Conservation (phyloP, 768 basidiomycete genomes). For the Boletus barrowsii region DNA sequence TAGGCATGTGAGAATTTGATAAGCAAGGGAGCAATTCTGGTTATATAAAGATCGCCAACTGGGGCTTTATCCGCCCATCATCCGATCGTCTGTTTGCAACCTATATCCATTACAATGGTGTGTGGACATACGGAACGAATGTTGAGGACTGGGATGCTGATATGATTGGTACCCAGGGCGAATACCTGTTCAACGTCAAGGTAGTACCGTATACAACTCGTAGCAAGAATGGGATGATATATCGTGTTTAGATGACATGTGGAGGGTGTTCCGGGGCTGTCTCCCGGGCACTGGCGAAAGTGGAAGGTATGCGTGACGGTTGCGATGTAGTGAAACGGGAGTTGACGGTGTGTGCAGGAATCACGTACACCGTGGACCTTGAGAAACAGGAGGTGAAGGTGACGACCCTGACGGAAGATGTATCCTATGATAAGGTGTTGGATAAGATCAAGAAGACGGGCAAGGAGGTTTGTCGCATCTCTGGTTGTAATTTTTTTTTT, state of each 20-base stretch:
- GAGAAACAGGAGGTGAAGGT: constrained; percentile 74
- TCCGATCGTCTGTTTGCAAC: neutral
- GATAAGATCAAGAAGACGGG: constrained; percentile 88
- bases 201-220: constrained; percentile 37
- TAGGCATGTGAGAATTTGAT: too few relatives aligned
- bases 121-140: neutral
- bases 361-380: constrained; percentile 58
- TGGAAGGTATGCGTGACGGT: constrained; percentile 32
- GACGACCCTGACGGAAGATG: constrained; percentile 36
- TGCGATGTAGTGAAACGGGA: neutral
- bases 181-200: constrained; percentile 81
- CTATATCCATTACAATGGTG: constrained; percentile 21
- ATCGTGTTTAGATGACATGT: constrained; percentile 73
- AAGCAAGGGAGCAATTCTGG: too few relatives aligned
- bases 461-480: constrained; percentile 59
- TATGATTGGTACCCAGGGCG: constrained; percentile 5
- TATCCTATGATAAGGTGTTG: constrained; percentile 61
- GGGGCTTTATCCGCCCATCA: neutral
- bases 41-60: constrained; percentile 4
- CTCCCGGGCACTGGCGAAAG: constrained; percentile 67
- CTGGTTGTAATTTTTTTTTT: neutral
- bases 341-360: constrained; percentile 4
- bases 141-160: neutral
- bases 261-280: constrained; percentile 83
- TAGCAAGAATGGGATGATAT: neutral